phyloP scores from a whole-genome alignment of 148 eudicot species.

The Dianthus caryophyllus region DNA sequence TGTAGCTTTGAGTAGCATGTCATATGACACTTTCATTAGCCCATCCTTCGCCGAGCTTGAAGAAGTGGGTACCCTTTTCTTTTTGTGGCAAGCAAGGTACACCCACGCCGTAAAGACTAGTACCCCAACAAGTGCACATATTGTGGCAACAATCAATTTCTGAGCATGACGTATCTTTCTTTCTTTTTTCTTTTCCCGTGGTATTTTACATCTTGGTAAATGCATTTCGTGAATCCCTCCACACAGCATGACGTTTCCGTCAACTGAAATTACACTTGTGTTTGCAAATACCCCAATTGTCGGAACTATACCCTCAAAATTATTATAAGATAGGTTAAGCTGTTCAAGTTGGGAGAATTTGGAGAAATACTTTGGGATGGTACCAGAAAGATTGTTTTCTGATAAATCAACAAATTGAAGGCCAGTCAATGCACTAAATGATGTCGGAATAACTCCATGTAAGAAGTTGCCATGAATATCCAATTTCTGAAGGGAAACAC shows the following conservation, averaged over 20 bases:
- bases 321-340: background rate
- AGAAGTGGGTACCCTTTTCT: background rate
- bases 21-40: too few relatives aligned
- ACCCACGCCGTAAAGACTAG: too few relatives aligned
- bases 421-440: conserved; percentile 24
- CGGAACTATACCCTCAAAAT: background rate
- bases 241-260: conserved; percentile 28
- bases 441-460: conserved; percentile 24
- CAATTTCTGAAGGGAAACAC: conserved; percentile 15
- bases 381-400: conserved; percentile 31
- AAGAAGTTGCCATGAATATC: conserved; percentile 20
- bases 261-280: background rate
- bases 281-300: background rate
- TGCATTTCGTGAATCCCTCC: conserved; percentile 25
- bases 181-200: background rate
- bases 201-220: conserved; percentile 26
- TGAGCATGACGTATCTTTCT: background rate
- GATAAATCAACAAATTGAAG: conserved; percentile 30
- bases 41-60: background rate
- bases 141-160: conserved; percentile 2
- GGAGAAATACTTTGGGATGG: conserved; percentile 29
- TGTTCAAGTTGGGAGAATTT: conserved; percentile 3
- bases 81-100: background rate
- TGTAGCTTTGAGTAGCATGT: too few relatives aligned
- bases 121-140: background rate